Percentiles rank a stretch among this genome's conserved stretches.
These are phyloP conservation scores for Apophysomyces trapeziformis DNA, from an alignment of 371 early-diverging fungal species.

Conservation along the genomic window DNA sequence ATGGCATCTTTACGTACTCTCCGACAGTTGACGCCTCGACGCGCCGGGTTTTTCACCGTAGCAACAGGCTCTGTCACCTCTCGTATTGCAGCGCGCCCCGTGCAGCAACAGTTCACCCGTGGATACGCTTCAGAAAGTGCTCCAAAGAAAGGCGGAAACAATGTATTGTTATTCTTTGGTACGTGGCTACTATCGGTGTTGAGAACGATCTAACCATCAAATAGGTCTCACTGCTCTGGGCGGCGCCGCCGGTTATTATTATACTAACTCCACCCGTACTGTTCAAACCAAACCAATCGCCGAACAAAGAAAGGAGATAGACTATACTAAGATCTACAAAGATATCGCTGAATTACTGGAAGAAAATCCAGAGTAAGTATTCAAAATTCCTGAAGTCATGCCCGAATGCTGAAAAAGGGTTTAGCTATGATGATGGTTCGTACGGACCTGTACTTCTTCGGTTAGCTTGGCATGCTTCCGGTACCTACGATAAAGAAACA, in stretches of 20 bases:
- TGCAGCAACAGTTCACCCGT: conserved; percentile 19
- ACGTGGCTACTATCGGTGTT: neutral
- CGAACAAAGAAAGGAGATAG: conserved; percentile 43
- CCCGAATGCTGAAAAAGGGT: neutral
- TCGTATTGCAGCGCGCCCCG: conserved; percentile 10
- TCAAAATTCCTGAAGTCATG: neutral
- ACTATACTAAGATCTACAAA: conserved; percentile 76
- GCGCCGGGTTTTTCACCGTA: neutral
- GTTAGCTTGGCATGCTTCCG: conserved; percentile 94
- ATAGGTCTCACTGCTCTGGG: conserved; percentile 50
- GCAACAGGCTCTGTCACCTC: neutral
- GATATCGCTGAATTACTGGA: conserved; percentile 82
- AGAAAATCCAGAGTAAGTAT: conserved; percentile 58
- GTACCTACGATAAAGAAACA: conserved; percentile 83
- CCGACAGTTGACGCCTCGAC: neutral
- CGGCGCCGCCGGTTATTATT: conserved; percentile 60
- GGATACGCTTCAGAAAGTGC: conserved; percentile 24
- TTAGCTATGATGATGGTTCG: conserved; percentile 89
- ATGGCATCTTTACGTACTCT: conserved; percentile 2
- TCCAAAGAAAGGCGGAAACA: conserved; percentile 33
- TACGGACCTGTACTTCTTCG: conserved; percentile 90
- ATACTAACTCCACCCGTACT: conserved; percentile 46
- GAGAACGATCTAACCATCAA: neutral
- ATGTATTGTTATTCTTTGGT: conserved; percentile 29
- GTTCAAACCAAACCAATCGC: conserved; percentile 23